Base-by-base conservation (phyloP, 176 grass and related monocot species). In the Elymus sibiricus region DNA sequence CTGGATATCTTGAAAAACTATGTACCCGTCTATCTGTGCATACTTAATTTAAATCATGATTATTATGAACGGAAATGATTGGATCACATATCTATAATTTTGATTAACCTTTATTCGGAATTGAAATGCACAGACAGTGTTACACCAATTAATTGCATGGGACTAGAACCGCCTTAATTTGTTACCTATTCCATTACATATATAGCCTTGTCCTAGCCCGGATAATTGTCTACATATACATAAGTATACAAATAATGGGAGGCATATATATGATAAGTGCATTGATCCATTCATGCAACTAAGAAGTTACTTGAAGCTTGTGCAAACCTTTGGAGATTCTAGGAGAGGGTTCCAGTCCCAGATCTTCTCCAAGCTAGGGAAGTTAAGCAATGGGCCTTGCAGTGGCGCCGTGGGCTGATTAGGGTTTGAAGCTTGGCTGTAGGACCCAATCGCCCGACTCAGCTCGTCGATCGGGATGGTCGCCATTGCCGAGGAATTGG, bases 321-420 rank as follows among this genome's bases (percentile, higher is more conserved):
- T 87, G 91, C 82, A 93, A 65, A 95, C 95, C 82, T 91, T 92
- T 35, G 87, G 85, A 49, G 82, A 86, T 51, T 90, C 90, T 11
- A 87, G 87, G 40, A 91, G 84, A 17, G 66, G 86, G 68, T 95
- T 98, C 95, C 95, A 98, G 31, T 98, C 95, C 91, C 95, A 95
- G 31, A 95, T 85, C 89, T 95, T 98, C 34, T 95, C 92, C 64
- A 94, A 87, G 77, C 83, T 85, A 28, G 90, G 80, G 32, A 94
- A 91, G 55, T 92, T 87, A 68, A 89, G 83, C 51, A 88, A 60
- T 3, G 90, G 79, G 42, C 84, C 87, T 60, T 86, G 85, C 11
- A 90, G 64, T 77, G 86, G 86, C 42, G 84, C 80, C 60, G 76
- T 37, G 12, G 49, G 61, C 67, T 93, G 76, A 44, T 89, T 90